Conservation (phyloP, 805 yeast genomes). For the Cyberlindnera japonica region DNA sequence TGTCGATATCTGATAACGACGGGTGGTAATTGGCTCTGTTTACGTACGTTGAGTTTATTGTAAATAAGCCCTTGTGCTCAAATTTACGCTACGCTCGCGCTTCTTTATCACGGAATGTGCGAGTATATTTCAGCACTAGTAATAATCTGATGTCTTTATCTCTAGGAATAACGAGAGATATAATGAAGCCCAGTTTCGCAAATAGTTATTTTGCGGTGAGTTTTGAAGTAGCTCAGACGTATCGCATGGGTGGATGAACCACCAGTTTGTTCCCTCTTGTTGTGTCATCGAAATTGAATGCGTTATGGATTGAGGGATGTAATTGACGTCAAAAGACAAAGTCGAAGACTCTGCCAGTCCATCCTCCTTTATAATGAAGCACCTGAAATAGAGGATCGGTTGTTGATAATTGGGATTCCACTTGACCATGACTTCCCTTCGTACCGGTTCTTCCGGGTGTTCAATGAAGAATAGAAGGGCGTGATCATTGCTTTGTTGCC, state of each 20-base stretch:
- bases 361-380: neutral
- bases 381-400: conserved; percentile 16
- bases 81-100: no score
- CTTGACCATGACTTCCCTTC: conserved; percentile 2
- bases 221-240: conserved; percentile 29
- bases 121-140: conserved; percentile 17
- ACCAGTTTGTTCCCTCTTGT: conserved; percentile 13
- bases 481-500: neutral
- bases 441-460: neutral
- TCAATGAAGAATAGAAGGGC: neutral
- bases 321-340: conserved; percentile 3
- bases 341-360: conserved; percentile 4
- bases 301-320: neutral
- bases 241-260: conserved; percentile 41
- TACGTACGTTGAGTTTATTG: no score
- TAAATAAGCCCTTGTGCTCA: no score
- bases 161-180: conserved; percentile 9
- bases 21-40: neutral
- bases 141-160: conserved; percentile 5
- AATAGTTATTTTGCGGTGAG: conserved; percentile 18
- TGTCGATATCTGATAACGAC: neutral
- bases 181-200: conserved; percentile 30
- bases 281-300: conserved; percentile 15
- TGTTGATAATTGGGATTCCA: conserved; percentile 10
- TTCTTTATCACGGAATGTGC: no score